Base-by-base conservation (phyloP, 2,329 filamentous ascomycete species). In the Rhytidhysteron rufulum region DNA sequence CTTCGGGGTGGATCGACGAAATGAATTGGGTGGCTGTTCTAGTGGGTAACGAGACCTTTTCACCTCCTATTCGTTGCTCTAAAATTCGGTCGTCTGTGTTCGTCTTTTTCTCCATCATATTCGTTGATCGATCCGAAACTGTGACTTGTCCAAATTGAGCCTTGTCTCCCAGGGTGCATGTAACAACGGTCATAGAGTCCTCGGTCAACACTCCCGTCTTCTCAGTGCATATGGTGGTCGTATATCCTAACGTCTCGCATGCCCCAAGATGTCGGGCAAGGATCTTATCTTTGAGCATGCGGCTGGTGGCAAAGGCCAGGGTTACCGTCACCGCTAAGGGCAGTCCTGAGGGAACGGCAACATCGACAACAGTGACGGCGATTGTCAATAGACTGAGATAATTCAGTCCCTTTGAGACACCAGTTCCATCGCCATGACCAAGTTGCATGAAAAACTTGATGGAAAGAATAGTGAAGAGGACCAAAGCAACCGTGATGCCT, bases 351-450 rank as follows among this genome's bases (percentile, higher is more conserved):
- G 66, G 66, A 7, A 69, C 63, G 16, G 66, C 66, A 6, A 69
- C 65, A 20, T 67, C 66, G 15, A 69, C 63, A 34, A 69, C 62
- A 2, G 66, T 69, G 16, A 69, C 61, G 15, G 66, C 62, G 15
- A 67, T 60, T 19, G 68, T 68, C n/a, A 69, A 50, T 18, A 69
- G 66, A 17, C 68, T 57, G 51, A 68, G 58, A 34, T 68, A 69
- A 13, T 58, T 51, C 2, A 55, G 58, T 1, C 57, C 65, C 31
- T 66, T 68, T 34, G 48, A 40, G 5, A 58, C 46, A 5, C 50
- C 31, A 21, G 48, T 52, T 18, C 49, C 45, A 16, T 22, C 52
- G 43, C 61, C 60, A 10, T 42, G 40, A 6, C 55, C 46, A 2
- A 69, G 45, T 9, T 53, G 50, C 24, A 43, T 62, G 16, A 68